phyloP scores from a whole-genome alignment of 169 alveolate species.

The Blepharisma undulans region DNA sequence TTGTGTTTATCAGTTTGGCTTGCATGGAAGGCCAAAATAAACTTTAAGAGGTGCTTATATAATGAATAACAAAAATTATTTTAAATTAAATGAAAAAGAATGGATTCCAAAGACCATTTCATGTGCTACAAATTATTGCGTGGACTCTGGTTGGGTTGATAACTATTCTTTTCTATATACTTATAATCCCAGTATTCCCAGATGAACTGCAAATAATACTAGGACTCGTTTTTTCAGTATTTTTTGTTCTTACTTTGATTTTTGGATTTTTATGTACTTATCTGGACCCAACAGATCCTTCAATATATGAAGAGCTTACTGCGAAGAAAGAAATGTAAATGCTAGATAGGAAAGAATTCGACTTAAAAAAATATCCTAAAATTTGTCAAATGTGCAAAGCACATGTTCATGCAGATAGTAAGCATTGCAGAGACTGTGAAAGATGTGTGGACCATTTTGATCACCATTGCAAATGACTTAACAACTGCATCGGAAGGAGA shows the following conservation, averaged over 20 bases:
- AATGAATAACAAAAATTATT: no score
- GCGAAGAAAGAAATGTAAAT: constrained; percentile 15
- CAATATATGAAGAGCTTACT: constrained; percentile 1
- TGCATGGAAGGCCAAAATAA: background rate
- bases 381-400: constrained; percentile 51
- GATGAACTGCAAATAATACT: background rate
- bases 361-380: background rate
- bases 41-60: background rate
- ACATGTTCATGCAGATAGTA: constrained; percentile 48
- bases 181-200: background rate
- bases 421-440: constrained; percentile 58
- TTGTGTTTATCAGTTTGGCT: background rate
- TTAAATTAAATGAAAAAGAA: constrained; percentile 23
- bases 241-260: background rate
- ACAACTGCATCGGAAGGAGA: constrained; percentile 62
- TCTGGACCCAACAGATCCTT: constrained; percentile 48
- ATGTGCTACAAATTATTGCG: constrained; percentile 9
- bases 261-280: constrained; percentile 26
- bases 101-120: constrained; percentile 45
- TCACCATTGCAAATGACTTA: constrained; percentile 62
- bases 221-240: background rate
- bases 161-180: background rate
- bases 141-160: background rate
- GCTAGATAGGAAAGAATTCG: background rate
- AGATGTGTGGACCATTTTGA: constrained; percentile 49